Base-by-base conservation (phyloP, 805 yeast genomes). In the Nakazawaea ambrosiae region DNA sequence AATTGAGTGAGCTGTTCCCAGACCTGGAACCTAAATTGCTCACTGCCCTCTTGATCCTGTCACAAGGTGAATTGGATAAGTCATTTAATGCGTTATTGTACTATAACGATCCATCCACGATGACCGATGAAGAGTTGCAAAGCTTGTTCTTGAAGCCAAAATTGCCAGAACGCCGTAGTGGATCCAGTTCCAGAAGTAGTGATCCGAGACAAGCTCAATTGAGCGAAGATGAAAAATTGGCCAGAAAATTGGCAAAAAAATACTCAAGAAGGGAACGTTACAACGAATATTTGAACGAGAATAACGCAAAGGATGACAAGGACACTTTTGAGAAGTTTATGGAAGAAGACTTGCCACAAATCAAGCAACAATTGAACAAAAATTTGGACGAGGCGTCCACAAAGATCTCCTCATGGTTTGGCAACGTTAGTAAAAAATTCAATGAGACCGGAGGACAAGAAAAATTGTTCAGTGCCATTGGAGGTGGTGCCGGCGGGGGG, bases 61-160 rank as follows among this genome's bases (percentile, higher is more conserved):
- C 95, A 15, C 75, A 70, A 33, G 96, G 95, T 20, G 66, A 72
- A 33, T 55, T 86, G 31, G 96, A 87, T 49, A 79, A 84, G 1
- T 95, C 96, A 1, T 90, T 90, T 65, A 83, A 81, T 56, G 97
- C 96, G 0, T 64, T 89, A 49, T 65, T 90, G 42, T 86, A 73
- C 48, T 61, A 86, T 38, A 78, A 85, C 14, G 96, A 89, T 58
- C 90, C 90, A 8, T 55, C 67, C 3, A 67, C 68, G 43, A 69
- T 69, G 43, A 76, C 80, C 11, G 74, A 70, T 43, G 64, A 73
- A 33, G 76, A 74, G 20, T 42, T 27, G 20, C 39, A 22, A 19
- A n/a, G 27, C 6, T 26, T 32, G 18, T 20, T 32, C 4, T 7
- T 11, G n/a, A 47, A 45, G 25, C 65, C 66, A 4, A 53, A 54